Conservation (phyloP, 1,139 yeast species). For the Trichomonascaceae sp. region DNA sequence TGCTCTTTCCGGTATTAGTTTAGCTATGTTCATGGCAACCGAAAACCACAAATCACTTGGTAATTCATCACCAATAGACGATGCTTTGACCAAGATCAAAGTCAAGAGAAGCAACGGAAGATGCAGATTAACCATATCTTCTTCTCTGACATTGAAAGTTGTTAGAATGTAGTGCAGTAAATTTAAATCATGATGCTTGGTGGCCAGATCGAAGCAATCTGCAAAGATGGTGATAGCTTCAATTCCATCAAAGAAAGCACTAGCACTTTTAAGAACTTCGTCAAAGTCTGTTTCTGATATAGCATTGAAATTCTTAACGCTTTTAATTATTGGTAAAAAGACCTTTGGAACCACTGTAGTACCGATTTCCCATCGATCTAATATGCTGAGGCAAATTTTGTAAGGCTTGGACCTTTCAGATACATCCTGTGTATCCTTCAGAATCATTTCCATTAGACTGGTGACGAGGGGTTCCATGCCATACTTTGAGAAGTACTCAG, state of each 20-base stretch:
- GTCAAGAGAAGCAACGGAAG: slow-evolving; percentile 62
- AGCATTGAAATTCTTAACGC: slow-evolving; percentile 22
- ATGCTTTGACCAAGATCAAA: slow-evolving; percentile 28
- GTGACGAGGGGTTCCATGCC: slow-evolving; percentile 47
- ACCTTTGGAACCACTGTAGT: slow-evolving; percentile 60
- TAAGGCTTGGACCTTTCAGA: slow-evolving; percentile 45
- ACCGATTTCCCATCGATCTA: slow-evolving; percentile 95
- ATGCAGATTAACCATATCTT: slow-evolving; percentile 74
- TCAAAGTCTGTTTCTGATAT: slow-evolving; percentile 21
- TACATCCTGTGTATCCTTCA: slow-evolving; percentile 21
- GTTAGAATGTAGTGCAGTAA: slow-evolving; percentile 54
- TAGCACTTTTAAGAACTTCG: slow-evolving; percentile 53
- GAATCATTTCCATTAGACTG: slow-evolving; percentile 49
- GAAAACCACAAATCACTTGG: slow-evolving; percentile 16
- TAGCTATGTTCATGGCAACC: slow-evolving; percentile 29
- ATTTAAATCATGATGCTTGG: slow-evolving; percentile 34
- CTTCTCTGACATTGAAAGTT: slow-evolving; percentile 72
- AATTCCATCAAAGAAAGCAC: slow-evolving; percentile 73
- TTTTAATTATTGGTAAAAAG: slow-evolving; percentile 55
- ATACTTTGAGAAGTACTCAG: slow-evolving; percentile 51
- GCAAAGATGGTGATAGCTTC: slow-evolving; percentile 78
- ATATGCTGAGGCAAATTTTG: slow-evolving; percentile 59
- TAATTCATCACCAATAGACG: slow-evolving; percentile 7
- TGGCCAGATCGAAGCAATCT: slow-evolving; percentile 43
- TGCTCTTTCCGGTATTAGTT: slow-evolving; percentile 55